Conservation (phyloP, 2,329 filamentous ascomycete genomes). For the Phyllosticta citrichinensis region DNA sequence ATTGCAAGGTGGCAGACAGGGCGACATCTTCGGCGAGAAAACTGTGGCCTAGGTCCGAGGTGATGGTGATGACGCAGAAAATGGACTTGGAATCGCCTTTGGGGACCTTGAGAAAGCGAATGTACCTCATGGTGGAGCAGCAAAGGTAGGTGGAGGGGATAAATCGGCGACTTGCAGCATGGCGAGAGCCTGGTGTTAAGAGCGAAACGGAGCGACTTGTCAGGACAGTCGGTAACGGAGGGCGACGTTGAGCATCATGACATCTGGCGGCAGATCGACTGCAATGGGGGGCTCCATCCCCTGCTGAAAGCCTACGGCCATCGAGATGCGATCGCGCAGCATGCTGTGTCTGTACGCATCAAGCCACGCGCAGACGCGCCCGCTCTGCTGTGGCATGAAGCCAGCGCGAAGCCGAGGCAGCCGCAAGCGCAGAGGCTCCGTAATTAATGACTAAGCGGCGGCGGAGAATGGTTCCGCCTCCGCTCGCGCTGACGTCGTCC, state of each 20-base stretch:
- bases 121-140: slow-evolving; percentile 37
- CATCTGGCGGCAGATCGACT: not conserved
- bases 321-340: not conserved
- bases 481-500: not conserved
- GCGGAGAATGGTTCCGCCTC: not conserved
- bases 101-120: slow-evolving; percentile 60
- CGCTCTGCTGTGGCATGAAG: not conserved
- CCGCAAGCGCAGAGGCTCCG: no score
- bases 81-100: slow-evolving; percentile 35
- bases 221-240: not conserved
- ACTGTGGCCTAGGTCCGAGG: slow-evolving; percentile 58
- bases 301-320: not conserved
- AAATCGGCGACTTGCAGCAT: not conserved
- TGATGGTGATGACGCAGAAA: slow-evolving; percentile 50
- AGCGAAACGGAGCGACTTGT: not conserved
- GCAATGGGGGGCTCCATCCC: not conserved
- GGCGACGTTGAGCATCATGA: not conserved
- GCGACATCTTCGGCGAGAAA: slow-evolving; percentile 44
- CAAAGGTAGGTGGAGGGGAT: not conserved
- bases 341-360: not conserved
- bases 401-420: no score
- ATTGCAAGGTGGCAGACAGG: slow-evolving; percentile 31
- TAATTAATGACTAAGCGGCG: no score
- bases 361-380: not conserved
- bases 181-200: not conserved